phyloP scores from a whole-genome alignment of 345 rosid species.

The Gossypium australe region DNA sequence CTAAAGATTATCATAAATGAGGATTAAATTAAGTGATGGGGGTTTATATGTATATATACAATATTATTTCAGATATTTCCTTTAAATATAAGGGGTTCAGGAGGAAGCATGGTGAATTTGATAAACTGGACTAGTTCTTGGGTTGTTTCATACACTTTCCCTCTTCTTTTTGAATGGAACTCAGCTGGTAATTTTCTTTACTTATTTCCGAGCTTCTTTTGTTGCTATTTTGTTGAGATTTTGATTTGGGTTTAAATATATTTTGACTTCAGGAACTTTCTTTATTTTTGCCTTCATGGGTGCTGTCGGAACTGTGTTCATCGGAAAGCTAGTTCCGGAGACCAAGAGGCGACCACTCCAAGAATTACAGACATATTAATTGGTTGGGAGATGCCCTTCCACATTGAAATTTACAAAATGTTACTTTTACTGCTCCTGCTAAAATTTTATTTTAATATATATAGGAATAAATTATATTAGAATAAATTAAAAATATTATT shows the following conservation, averaged over 20 bases:
- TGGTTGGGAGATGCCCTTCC: too few species aligned
- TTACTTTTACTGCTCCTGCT: too few species aligned
- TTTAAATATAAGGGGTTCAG: constrained; percentile 26
- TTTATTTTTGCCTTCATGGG: constrained; percentile 36
- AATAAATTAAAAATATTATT: too few species aligned
- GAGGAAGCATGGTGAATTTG: constrained; percentile 27
- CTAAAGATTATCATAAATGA: background rate
- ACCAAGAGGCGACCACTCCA: constrained; percentile 58
- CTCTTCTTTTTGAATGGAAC: constrained; percentile 33
- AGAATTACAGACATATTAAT: constrained; percentile 42
- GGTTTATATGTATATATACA: background rate
- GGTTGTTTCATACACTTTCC: constrained; percentile 26
- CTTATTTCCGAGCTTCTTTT: background rate
- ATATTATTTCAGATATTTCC: constrained; percentile 25
- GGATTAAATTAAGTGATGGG: background rate
- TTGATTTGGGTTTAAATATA: background rate
- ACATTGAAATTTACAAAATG: too few species aligned
- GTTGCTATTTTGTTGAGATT: background rate
- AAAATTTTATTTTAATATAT: too few species aligned
- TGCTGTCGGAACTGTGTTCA: constrained; percentile 25
- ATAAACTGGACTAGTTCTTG: constrained; percentile 27
- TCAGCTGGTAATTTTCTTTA: constrained; percentile 22
- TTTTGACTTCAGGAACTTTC: constrained; percentile 40
- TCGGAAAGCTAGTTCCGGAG: constrained; percentile 52
- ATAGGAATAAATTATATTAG: too few species aligned